phyloP scores from a whole-genome alignment of 352 stramenopile genomes.

The Pythium chondricola region DNA sequence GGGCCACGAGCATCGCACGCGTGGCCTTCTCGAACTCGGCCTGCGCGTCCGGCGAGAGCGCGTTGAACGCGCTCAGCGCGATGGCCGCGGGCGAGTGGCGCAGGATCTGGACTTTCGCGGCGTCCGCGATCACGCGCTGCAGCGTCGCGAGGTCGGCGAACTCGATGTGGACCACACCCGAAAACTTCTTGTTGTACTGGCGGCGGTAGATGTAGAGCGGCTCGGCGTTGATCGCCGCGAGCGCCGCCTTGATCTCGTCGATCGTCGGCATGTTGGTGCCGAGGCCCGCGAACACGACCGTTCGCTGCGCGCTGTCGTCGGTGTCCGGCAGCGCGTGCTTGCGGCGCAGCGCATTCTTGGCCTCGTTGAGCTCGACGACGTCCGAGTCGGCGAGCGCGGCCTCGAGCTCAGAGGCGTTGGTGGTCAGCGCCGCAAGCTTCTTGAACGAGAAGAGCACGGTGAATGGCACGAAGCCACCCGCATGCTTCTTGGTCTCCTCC shows the following conservation, averaged over 20 bases:
- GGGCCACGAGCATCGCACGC: slow-evolving; percentile 75
- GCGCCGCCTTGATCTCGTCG: slow-evolving; percentile 72
- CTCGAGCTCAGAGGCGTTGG: slow-evolving; percentile 59
- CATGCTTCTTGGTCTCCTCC: slow-evolving; percentile 77
- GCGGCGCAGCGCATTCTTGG: slow-evolving; percentile 70
- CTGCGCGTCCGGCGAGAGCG: slow-evolving; percentile 63
- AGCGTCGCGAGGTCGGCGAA: slow-evolving; percentile 53
- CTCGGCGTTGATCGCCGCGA: slow-evolving; percentile 48
- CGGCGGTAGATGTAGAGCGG: slow-evolving; percentile 72
- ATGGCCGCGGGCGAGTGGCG: slow-evolving; percentile 51
- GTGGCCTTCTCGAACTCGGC: slow-evolving; percentile 82
- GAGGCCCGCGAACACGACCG: slow-evolving; percentile 65
- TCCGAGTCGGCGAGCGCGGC: slow-evolving; percentile 66
- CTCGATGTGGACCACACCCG: slow-evolving; percentile 68
- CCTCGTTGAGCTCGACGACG: slow-evolving; percentile 74
- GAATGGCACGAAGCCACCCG: slow-evolving; percentile 82
- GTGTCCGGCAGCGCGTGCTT: slow-evolving; percentile 55
- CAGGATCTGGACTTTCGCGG: slow-evolving; percentile 53
- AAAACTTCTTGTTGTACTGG: slow-evolving; percentile 64
- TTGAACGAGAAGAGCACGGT: slow-evolving; percentile 89
- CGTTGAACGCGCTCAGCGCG: slow-evolving; percentile 43
- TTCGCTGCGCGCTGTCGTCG: slow-evolving; percentile 59
- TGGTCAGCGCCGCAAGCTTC: slow-evolving; percentile 83
- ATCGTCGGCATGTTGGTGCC: slow-evolving; percentile 56
- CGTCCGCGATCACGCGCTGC: slow-evolving; percentile 40